phyloP scores from a whole-genome alignment of 306 rosid species.

The Carpinus fangiana region DNA sequence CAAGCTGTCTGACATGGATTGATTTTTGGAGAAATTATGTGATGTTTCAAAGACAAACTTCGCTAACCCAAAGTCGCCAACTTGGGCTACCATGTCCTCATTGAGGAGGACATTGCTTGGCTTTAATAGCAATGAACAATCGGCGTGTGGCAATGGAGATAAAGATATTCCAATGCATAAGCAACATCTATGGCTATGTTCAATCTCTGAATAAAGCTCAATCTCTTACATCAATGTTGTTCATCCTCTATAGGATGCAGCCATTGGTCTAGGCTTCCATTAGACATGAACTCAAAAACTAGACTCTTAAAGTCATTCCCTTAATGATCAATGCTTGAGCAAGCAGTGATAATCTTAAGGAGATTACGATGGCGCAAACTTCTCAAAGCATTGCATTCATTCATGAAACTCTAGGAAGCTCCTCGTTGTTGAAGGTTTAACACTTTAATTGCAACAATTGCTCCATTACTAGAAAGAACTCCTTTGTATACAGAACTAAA shows the following conservation, averaged over 20 bases:
- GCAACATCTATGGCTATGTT: conserved; percentile 5
- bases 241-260: neutral
- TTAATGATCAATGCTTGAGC: conserved; percentile 33
- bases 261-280: conserved; percentile 8
- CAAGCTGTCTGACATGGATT: neutral
- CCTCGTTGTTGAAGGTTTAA: conserved; percentile 13
- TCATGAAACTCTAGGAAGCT: neutral
- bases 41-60: conserved; percentile 30
- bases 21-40: neutral
- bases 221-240: neutral
- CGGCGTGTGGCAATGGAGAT: neutral
- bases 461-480: conserved; percentile 12
- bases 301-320: conserved; percentile 46
- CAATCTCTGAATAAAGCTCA: neutral
- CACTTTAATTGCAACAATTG: conserved; percentile 37
- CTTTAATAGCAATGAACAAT: conserved; percentile 36
- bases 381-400: conserved; percentile 25
- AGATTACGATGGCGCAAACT: conserved; percentile 38
- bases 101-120: conserved; percentile 42
- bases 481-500: conserved; percentile 49
- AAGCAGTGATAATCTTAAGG: conserved; percentile 33
- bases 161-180: neutral
- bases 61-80: conserved; percentile 37
- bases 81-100: conserved; percentile 28
- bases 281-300: conserved; percentile 20